Base-by-base conservation (phyloP, 495 filamentous ascomycete genomes). In the Penicillium coffeae region DNA sequence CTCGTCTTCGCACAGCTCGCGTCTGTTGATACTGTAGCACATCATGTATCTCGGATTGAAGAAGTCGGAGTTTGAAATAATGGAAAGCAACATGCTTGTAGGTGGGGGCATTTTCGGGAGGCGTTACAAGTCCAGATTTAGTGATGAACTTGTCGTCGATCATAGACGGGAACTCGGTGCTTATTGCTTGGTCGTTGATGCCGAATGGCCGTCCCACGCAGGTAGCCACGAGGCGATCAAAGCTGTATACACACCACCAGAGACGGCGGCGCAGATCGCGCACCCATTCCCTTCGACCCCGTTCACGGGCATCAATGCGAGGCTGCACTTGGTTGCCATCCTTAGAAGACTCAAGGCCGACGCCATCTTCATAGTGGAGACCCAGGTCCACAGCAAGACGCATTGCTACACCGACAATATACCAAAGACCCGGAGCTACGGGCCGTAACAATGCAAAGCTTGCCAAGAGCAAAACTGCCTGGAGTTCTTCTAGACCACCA, bases 241-340 rank as follows among this genome's bases (percentile, higher is more conserved):
- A 86, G 22, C 88, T 90, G 63, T 97, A 97, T 1, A 89, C 88
- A 69, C 89, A 95, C 92, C 92, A 97, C 90, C 92, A 97, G 15
- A 97, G 72, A 21, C 92, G 80, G 49, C 92, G 79, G 39, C 91
- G 82, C 32, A 95, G 74, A 62, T 97, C 92, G 18, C 92, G 84
- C 16, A 88, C 75, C 79, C 89, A 97, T 71, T 95, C 84, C 38
- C 88, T 76, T 13, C 87, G 80, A 13, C 91, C 91, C 42, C 79
- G 77, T 68, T 92, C 80, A 38, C 75, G 76, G 14, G 68, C 66
- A 54, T 81, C 78, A 9, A 77, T 66, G 15, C 61, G 63, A 27
- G 50, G 30, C 27, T 68, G 63, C 4, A 63, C 52, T 38, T 63
- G 64, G 8, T 62, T 52, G 2, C 62, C 63, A 2, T 70, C 70